Evolutionary conservation across 2,329 filamentous ascomycete genomes (phyloP).

Genomic region (Alternaria tenuissima): DNA sequence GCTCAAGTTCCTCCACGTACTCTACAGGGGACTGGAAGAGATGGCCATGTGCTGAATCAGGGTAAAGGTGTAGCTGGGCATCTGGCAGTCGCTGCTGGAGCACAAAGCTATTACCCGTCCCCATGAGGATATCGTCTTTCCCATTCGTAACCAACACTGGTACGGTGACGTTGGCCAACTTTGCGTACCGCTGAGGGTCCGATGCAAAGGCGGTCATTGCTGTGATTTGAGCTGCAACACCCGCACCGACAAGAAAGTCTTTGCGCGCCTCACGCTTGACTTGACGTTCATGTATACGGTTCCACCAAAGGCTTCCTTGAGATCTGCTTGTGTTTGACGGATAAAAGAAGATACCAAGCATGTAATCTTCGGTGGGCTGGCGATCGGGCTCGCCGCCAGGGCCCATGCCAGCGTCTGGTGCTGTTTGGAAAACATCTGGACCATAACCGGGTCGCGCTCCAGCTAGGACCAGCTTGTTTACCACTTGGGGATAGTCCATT

Average conservation of each 20-base stretch:
- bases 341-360: neutral
- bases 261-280: neutral
- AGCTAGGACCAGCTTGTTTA: no score
- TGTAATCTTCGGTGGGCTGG: neutral
- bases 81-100: neutral
- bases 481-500: no score
- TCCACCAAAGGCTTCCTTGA: neutral
- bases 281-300: neutral
- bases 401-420: no score
- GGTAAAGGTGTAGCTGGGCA: no score
- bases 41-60: no score
- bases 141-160: neutral
- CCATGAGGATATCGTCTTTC: neutral
- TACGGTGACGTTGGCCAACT: neutral
- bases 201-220: neutral
- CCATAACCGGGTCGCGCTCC: no score
- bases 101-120: neutral
- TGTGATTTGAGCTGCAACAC: neutral
- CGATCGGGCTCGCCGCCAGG: no score
- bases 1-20: no score
- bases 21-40: no score
- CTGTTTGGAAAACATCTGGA: no score
- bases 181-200: neutral
- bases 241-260: neutral
- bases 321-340: neutral